Evolutionary conservation across 305 asterid genomes (phyloP), one percentile per base, ranked within the genome.

Genomic region (Plantago rigida): DNA sequence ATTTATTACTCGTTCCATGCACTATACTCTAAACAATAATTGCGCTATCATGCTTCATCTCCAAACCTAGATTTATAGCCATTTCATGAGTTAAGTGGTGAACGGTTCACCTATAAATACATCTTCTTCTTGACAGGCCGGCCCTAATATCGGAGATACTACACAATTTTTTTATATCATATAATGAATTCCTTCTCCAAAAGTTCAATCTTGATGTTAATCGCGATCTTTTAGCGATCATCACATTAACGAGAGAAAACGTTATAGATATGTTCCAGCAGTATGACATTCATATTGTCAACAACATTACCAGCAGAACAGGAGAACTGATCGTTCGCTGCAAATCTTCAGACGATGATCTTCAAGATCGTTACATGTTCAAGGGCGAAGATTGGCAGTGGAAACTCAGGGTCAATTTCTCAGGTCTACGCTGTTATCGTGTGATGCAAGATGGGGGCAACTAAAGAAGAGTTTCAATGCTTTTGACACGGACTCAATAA

Each of bases 271-370:
- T 79, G 0, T 71, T 79, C 61, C 81, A 76, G 55, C 56, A 22
- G 3, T 81, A 69, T 13, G 59, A 75, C 56, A 73, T 80, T 51
- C 73, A 71, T 55, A 54, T 80, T 2, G 60, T 73, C 60, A 70
- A 77, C 44, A 64, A 67, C 22, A 14, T 74, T 24, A 54, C 13
- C 10, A 14, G 13, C 60, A 63, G 24, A 14, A 50, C 51, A 1
- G 51, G 62, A 0, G 60, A 56, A 39, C 5, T 80, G 45, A 17
- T 49, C 8, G 70, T 64, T 36, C 44, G 45, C 52, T 80, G 86
- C 64, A 61, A 73, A 71, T 80, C 83, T 0, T 73, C 54, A 28
- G 79, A 77, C 14, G 65, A 80, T 54, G 85, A 80, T 68, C 76
- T 80, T 0, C 81, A 79, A 2, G 65, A 70, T 54, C 80, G 63